Evolutionary conservation across 2,329 filamentous ascomycete species (phyloP).

Genomic region (Aspergillus sp.): DNA sequence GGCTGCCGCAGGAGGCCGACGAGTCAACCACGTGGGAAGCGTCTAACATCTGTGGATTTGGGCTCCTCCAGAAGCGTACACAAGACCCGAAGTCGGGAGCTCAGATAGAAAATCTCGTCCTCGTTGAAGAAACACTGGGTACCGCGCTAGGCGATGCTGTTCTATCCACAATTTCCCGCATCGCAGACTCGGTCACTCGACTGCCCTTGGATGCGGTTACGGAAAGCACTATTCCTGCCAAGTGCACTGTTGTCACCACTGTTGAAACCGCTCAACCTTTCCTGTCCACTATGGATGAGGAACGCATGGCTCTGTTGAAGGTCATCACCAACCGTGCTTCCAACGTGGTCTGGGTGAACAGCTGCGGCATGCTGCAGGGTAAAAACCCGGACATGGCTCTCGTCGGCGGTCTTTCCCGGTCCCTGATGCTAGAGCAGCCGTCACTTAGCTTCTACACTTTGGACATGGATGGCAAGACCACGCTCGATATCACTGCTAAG

Average conservation of each 20-base stretch:
- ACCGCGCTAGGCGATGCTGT: neutral
- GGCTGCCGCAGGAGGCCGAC: neutral
- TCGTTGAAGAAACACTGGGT: neutral
- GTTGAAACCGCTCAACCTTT: conserved; percentile 3
- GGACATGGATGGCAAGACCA: neutral
- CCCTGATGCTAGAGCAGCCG: conserved; percentile 14
- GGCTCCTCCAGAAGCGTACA: neutral
- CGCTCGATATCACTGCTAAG: neutral
- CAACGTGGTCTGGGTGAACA: conserved; percentile 11
- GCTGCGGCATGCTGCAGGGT: conserved; percentile 2
- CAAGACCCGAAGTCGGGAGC: neutral
- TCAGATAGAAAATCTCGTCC: neutral
- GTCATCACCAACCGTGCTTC: conserved; percentile 9
- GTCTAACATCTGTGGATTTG: neutral
- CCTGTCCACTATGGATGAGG: conserved; percentile 1
- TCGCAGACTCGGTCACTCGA: neutral
- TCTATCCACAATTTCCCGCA: neutral
- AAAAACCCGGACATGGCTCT: conserved; percentile 9
- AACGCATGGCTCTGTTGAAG: conserved; percentile 8
- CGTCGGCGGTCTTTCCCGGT: conserved; percentile 3
- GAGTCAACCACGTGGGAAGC: neutral
- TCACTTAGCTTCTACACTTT: conserved; percentile 7
- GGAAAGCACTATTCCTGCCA: neutral
- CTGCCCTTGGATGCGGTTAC: neutral
- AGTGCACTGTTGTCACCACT: neutral